Percentiles rank a stretch among this genome's conserved stretches.
Conservation (phyloP, 192 early-diverging fungal genomes). For the Mortierella hygrophila region DNA sequence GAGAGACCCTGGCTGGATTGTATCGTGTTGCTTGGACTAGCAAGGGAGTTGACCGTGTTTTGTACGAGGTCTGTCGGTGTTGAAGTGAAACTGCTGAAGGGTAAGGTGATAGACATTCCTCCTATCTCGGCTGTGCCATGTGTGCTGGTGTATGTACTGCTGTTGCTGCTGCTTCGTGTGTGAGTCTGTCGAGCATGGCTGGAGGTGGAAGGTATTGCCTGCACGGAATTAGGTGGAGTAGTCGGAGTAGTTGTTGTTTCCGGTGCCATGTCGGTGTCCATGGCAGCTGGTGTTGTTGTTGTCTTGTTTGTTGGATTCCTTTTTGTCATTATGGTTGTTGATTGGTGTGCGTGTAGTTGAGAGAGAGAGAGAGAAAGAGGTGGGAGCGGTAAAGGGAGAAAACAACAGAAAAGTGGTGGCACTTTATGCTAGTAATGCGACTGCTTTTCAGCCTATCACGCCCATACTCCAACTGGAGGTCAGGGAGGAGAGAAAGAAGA, state of each 20-base stretch:
- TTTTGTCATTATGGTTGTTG: not conserved
- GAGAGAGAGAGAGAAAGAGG: no score
- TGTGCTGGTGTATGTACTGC: not conserved
- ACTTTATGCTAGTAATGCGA: no score
- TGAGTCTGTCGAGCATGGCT: no score
- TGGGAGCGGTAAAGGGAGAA: no score
- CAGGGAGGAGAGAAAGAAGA: no score
- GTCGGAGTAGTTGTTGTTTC: not conserved
- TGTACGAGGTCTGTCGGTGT: not conserved
- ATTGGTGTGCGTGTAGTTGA: not conserved
- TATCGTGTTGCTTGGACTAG: not conserved
- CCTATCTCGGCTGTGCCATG: conserved; percentile 1
- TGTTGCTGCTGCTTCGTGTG: not conserved
- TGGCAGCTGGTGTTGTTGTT: not conserved
- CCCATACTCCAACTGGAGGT: no score
- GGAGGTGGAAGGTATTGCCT: not conserved
- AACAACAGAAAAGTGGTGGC: no score
- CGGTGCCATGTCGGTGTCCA: not conserved
- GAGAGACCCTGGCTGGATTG: not conserved
- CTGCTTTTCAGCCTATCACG: no score
- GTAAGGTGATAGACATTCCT: conserved; percentile 1
- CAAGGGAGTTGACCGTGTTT: not conserved
- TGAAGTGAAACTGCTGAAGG: conserved; percentile 12
- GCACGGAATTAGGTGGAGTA: not conserved
- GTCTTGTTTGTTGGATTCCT: not conserved